Evolutionary conservation across 768 basidiomycete species (phyloP).

Genomic region (Boletus fagicola): DNA sequence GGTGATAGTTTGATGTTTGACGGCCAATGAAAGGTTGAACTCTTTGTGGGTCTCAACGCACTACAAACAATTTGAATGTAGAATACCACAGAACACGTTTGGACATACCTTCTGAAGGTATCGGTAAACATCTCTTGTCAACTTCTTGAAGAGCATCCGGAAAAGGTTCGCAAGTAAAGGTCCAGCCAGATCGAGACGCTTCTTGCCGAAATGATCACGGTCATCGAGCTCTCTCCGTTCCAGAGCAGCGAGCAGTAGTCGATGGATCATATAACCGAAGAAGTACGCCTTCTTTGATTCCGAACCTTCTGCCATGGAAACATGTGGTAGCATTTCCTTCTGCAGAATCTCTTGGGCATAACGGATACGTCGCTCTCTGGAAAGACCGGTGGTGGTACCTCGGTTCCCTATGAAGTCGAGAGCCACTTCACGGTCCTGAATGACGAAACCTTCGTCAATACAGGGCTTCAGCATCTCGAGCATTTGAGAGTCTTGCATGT

Average conservation of each 20-base stretch:
- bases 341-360: slow-evolving; percentile 98
- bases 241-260: slow-evolving; percentile 87
- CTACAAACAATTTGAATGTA: slow-evolving; percentile 40
- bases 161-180: slow-evolving; percentile 96
- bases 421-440: slow-evolving; percentile 95
- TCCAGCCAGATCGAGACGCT: slow-evolving; percentile 93
- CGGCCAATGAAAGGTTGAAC: slow-evolving; percentile 87
- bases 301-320: slow-evolving; percentile 93
- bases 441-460: slow-evolving; percentile 97
- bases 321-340: slow-evolving; percentile 98
- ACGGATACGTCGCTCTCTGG: slow-evolving; percentile 87
- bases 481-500: slow-evolving; percentile 94
- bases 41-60: slow-evolving; percentile 96
- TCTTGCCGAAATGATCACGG: slow-evolving; percentile 99
- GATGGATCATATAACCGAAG: slow-evolving; percentile 99
- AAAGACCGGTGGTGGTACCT: slow-evolving; percentile 91
- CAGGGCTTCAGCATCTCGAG: slow-evolving; percentile 98
- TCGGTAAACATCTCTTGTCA: slow-evolving; percentile 96
- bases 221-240: slow-evolving; percentile 96
- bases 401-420: slow-evolving; percentile 98
- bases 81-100: background rate
- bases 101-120: slow-evolving; percentile 87
- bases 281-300: slow-evolving; percentile 99
- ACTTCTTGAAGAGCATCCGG: slow-evolving; percentile 94
- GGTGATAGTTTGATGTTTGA: slow-evolving; percentile 96